Percentiles rank a stretch among this genome's conserved stretches.
Conservation (phyloP, 1,139 yeast species). For the Taiozyma sp. region DNA sequence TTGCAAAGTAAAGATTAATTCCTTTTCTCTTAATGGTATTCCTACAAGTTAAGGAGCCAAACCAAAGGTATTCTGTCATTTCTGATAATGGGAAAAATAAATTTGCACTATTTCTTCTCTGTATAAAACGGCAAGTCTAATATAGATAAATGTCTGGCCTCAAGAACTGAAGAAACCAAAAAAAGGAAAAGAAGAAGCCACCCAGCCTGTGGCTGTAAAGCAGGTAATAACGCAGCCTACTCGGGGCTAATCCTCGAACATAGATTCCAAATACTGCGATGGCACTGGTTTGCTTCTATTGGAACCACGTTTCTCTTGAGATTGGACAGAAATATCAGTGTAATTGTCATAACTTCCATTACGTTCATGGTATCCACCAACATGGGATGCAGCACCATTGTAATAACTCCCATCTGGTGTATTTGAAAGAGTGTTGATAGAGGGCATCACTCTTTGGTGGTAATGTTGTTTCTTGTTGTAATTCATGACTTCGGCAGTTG, state of each 20-base stretch:
- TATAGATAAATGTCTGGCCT: neutral
- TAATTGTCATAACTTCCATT: conserved; percentile 11
- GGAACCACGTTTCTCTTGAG: conserved; percentile 16
- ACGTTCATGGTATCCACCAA: conserved; percentile 7
- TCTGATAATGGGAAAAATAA: too few relatives aligned
- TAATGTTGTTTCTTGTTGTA: conserved; percentile 23
- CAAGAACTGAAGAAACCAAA: neutral
- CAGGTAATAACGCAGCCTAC: too few relatives aligned
- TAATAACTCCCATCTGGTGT: conserved; percentile 2
- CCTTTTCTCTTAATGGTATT: too few relatives aligned
- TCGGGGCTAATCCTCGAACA: conserved; percentile 34
- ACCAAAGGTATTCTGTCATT: too few relatives aligned
- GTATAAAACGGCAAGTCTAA: neutral
- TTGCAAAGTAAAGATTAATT: too few relatives aligned
- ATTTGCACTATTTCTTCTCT: neutral
- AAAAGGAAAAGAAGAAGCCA: neutral
- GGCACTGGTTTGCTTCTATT: conserved; percentile 36
- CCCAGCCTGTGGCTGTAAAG: neutral
- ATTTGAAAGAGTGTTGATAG: conserved; percentile 8
- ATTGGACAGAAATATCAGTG: conserved; percentile 10
- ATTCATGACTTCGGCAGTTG: conserved; percentile 72
- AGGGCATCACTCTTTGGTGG: conserved; percentile 13
- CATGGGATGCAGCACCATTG: neutral
- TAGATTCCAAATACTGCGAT: conserved; percentile 52
- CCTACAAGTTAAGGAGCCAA: too few relatives aligned